Evolutionary conservation across 192 early-diverging fungal species (phyloP), one percentile per base, ranked within the genome.

Genomic region (Kickxella alabastrina): DNA sequence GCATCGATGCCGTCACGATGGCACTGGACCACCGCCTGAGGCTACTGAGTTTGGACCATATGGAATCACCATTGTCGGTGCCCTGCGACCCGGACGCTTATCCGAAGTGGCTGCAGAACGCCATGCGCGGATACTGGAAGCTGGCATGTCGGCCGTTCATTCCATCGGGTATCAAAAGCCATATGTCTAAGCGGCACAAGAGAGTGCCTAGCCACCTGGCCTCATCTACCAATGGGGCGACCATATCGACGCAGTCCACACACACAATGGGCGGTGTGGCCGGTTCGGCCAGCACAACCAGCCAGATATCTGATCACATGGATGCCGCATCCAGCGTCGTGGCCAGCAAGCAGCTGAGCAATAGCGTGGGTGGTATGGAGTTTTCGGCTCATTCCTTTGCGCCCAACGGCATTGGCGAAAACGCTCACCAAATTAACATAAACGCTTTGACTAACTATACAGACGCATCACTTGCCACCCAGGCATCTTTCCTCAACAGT

Each of bases 101-200:
- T n/a, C 69, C 69, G 39, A 65, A 53, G 58, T 73, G 69, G 69
- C 46, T 73, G 43, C 58, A 61, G 54, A 73, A 73, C 28, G 57
- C 69, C 3, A 73, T 73, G 69, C 62, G 69, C 10, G 69, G 69
- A 7, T 73, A 73, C 58, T 73, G 69, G 69, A 60, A 61, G 25
- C 69, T 73, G 18, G 58, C 54, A 1, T 73, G 68, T 14, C 45
- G 62, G 4, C 62, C 68, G 26, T n/a, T n/a, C n/a, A n/a, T n/a
- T n/a, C n/a, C n/a, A n/a, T n/a, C 52, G 6, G 44, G 57, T 10
- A 22, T 34, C 3, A 43, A 34, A 8, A 59, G 49, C 26, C 57
- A 59, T 31, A 26, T 26, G 0, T 59, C 48, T 6, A 29, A 54
- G 17, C 52, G 26, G 3, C 21, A 7, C 6, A 22, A n/a, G n/a